Conservation (phyloP, 306 rosid genomes). For the Oemleria cerasiformis region DNA sequence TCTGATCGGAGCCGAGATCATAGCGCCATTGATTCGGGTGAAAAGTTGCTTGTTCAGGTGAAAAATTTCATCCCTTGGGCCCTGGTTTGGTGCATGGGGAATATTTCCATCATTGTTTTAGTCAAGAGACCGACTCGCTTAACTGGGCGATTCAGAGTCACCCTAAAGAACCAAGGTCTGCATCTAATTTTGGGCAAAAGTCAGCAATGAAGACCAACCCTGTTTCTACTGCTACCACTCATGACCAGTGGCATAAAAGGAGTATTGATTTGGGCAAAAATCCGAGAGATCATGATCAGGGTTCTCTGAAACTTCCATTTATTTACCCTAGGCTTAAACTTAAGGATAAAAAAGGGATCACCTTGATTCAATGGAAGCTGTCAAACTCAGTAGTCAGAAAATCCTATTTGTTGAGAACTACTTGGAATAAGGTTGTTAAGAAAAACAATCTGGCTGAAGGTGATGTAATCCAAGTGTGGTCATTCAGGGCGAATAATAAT, state of each 20-base stretch:
- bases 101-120: no score
- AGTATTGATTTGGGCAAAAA: neutral
- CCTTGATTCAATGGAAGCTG: neutral
- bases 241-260: neutral
- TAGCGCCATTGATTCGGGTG: conserved; percentile 60
- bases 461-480: conserved; percentile 13
- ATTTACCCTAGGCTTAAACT: neutral
- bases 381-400: neutral
- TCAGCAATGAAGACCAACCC: no score
- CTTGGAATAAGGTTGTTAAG: neutral
- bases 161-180: no score
- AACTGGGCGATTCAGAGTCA: no score
- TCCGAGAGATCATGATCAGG: neutral
- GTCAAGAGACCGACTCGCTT: no score
- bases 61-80: no score
- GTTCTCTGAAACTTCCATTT: neutral
- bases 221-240: neutral
- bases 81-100: no score
- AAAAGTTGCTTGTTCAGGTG: no score
- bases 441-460: neutral
- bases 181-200: no score
- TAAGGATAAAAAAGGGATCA: neutral
- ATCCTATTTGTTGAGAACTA: neutral
- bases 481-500: neutral
- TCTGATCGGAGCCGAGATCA: conserved; percentile 51